These are phyloP conservation scores for Kodamaea hsintzibuensis DNA, from an alignment of 805 yeast genomes.

Conservation along the genomic window DNA sequence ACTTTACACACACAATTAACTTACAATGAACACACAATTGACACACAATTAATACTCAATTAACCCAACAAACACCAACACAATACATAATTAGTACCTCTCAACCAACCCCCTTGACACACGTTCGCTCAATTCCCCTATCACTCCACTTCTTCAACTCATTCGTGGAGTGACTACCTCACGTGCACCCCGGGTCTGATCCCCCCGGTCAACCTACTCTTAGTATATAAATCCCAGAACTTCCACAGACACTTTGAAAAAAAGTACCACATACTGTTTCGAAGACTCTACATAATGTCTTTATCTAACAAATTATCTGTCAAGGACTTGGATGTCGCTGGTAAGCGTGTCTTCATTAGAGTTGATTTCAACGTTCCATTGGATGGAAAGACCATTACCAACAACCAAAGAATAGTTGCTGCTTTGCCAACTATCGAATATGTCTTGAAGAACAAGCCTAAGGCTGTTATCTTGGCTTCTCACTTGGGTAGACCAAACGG, in stretches of 20 bases:
- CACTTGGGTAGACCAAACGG: constrained; percentile 99
- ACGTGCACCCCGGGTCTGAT: background rate
- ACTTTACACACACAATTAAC: too few species aligned
- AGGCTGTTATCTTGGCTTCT: constrained; percentile 88
- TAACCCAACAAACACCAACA: background rate
- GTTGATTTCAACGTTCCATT: constrained; percentile 96
- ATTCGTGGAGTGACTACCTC: background rate
- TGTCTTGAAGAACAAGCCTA: constrained; percentile 89
- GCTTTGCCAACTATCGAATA: constrained; percentile 98
- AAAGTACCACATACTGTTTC: background rate
- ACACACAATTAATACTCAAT: too few species aligned
- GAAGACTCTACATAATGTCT: constrained; percentile 58
- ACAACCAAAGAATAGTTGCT: constrained; percentile 99
- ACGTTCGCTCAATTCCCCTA: background rate
- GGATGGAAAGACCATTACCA: constrained; percentile 95
- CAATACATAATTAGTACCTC: background rate
- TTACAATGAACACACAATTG: too few species aligned
- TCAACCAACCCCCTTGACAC: background rate
- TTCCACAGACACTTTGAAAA: background rate
- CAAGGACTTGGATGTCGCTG: constrained; percentile 81
- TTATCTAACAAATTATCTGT: constrained; percentile 91
- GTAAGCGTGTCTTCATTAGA: constrained; percentile 97
- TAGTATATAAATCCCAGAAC: background rate
- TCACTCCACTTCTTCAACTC: background rate
- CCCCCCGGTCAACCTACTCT: background rate